Evolutionary conservation across 441 rosid genomes (phyloP).

Genomic region (Syzygium syzygioides): DNA sequence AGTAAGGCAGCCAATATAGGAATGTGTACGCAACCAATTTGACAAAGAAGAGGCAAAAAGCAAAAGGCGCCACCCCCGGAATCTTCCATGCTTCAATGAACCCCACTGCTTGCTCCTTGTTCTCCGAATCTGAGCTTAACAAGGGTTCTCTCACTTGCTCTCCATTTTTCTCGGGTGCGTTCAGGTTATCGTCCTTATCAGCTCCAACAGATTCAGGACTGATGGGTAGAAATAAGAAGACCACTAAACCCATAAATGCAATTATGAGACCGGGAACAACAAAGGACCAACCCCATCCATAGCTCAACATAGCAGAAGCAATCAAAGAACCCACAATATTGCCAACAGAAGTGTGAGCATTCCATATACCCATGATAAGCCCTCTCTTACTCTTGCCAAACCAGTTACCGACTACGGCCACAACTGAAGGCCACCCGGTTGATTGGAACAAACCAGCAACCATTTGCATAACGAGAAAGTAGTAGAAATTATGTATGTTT

Average conservation of each 20-base stretch:
- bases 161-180: conserved; percentile 36
- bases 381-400: conserved; percentile 91
- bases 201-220: conserved; percentile 71
- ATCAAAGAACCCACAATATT: conserved; percentile 83
- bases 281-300: conserved; percentile 99
- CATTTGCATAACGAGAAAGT: conserved; percentile 64
- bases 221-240: conserved; percentile 64
- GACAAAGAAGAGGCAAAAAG: conserved; percentile 87
- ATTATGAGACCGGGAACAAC: conserved; percentile 70
- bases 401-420: conserved; percentile 95
- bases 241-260: conserved; percentile 43
- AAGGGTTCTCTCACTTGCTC: conserved; percentile 47
- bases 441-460: conserved; percentile 88
- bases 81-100: conserved; percentile 92
- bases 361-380: conserved; percentile 94
- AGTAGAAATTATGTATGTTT: conserved; percentile 60
- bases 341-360: conserved; percentile 94
- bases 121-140: conserved; percentile 27
- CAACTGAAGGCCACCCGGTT: conserved; percentile 96
- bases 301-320: conserved; percentile 67
- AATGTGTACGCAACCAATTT: conserved; percentile 96
- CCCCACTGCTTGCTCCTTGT: conserved; percentile 59
- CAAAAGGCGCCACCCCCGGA: conserved; percentile 94
- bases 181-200: conserved; percentile 30
- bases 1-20: conserved; percentile 96